Conservation (phyloP, 352 stramenopile species). For the Pythium rhizo-oryzae region DNA sequence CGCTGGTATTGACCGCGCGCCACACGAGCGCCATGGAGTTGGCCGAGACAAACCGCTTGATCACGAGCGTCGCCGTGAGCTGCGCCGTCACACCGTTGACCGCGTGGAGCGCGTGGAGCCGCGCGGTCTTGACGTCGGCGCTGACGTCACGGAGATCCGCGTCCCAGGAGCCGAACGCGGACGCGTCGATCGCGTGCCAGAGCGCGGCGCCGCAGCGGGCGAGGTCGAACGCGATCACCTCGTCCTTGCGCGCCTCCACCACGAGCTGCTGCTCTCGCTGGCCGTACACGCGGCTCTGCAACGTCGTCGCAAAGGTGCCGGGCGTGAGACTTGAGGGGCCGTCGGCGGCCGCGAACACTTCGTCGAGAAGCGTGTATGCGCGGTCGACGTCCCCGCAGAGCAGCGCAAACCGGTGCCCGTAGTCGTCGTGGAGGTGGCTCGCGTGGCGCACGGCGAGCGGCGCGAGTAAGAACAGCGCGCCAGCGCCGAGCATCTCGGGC, state of each 20-base stretch:
- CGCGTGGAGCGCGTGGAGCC: not conserved
- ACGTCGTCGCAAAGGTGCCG: not conserved
- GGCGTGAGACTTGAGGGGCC: no score
- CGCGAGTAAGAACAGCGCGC: not conserved
- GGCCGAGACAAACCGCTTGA: not conserved
- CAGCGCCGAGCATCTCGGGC: not conserved
- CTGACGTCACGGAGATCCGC: not conserved
- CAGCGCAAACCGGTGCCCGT: not conserved
- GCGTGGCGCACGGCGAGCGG: not conserved
- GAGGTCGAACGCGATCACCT: not conserved
- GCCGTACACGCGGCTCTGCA: not conserved
- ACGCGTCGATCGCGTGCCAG: not conserved
- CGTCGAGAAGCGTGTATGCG: not conserved
- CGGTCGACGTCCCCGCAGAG: not conserved
- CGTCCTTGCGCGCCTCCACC: not conserved
- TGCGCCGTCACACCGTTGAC: not conserved
- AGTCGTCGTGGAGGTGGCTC: conserved; percentile 1
- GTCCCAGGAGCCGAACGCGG: not conserved
- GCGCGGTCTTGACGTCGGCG: not conserved
- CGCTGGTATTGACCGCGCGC: not conserved
- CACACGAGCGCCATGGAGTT: not conserved
- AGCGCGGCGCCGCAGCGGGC: not conserved
- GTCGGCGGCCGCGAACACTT: not conserved
- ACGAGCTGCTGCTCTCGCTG: not conserved
- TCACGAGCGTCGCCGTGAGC: not conserved